Conservation (phyloP, 257 asterid genomes). For the Echites panduratus region DNA sequence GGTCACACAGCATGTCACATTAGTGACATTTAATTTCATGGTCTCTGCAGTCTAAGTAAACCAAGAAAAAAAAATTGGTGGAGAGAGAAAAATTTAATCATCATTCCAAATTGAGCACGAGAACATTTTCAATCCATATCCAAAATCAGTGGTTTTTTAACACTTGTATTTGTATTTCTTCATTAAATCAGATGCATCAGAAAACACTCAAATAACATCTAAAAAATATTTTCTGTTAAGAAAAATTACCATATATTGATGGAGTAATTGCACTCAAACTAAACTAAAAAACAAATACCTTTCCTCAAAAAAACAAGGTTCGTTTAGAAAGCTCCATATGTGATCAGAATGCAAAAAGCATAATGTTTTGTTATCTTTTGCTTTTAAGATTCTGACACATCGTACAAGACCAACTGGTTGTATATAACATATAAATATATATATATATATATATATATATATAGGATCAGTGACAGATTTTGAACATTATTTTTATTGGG, state of each 20-base stretch:
- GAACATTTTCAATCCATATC: background rate
- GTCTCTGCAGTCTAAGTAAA: background rate
- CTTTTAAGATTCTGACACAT: background rate
- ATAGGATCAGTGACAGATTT: no score
- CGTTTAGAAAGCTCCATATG: background rate
- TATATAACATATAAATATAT: background rate
- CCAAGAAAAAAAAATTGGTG: background rate
- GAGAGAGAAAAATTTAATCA: background rate
- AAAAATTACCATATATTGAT: background rate
- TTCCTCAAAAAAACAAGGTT: background rate
- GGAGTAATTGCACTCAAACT: background rate
- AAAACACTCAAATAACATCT: background rate
- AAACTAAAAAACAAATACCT: background rate
- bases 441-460: no score
- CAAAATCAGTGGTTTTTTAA: background rate
- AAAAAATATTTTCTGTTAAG: background rate
- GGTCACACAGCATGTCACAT: background rate
- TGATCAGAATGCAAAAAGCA: background rate
- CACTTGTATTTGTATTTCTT: background rate
- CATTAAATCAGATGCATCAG: background rate
- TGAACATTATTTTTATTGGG: no score
- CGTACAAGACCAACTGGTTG: background rate
- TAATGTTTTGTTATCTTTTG: background rate
- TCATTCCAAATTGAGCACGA: background rate
- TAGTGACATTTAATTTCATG: background rate